Conservation (phyloP, 148 eudicot genomes). For the Rhododendron griersonianum region DNA sequence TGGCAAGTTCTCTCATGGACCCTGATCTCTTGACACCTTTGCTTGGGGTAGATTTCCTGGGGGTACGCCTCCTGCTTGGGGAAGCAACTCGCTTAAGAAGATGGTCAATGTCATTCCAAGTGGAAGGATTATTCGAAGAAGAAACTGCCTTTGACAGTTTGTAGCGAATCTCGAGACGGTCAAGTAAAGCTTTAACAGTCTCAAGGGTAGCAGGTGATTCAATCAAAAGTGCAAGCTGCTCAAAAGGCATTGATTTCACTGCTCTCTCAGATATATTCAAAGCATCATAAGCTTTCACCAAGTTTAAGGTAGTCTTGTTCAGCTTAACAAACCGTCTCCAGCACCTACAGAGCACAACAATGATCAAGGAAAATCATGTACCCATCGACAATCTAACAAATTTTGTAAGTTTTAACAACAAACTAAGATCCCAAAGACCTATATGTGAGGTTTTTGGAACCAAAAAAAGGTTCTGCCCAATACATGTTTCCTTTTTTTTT, state of each 20-base stretch:
- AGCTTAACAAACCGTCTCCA: slow-evolving; percentile 64
- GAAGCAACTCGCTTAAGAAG: slow-evolving; percentile 83
- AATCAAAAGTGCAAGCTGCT: slow-evolving; percentile 73
- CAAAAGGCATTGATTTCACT: slow-evolving; percentile 75
- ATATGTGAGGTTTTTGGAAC: background rate
- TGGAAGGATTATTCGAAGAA: slow-evolving; percentile 21
- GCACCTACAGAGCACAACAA: slow-evolving; percentile 37
- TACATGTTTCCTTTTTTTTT: background rate
- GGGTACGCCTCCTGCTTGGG: slow-evolving; percentile 52
- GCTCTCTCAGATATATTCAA: slow-evolving; percentile 53
- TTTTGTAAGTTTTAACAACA: background rate
- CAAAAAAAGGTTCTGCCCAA: no score
- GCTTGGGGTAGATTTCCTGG: slow-evolving; percentile 35
- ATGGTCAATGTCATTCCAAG: slow-evolving; percentile 73
- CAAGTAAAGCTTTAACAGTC: slow-evolving; percentile 58
- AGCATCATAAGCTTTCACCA: slow-evolving; percentile 48
- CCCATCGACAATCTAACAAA: background rate
- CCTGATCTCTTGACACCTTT: slow-evolving; percentile 39
- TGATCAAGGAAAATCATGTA: background rate
- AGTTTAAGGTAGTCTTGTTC: slow-evolving; percentile 61
- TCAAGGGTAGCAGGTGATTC: slow-evolving; percentile 59
- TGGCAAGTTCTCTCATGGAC: slow-evolving; percentile 25
- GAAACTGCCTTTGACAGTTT: slow-evolving; percentile 29
- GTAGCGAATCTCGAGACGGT: slow-evolving; percentile 70
- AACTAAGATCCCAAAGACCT: background rate